Evolutionary conservation across 441 rosid species (phyloP), one percentile per base, ranked within the genome.

Genomic region (Theobroma grandiflorum): DNA sequence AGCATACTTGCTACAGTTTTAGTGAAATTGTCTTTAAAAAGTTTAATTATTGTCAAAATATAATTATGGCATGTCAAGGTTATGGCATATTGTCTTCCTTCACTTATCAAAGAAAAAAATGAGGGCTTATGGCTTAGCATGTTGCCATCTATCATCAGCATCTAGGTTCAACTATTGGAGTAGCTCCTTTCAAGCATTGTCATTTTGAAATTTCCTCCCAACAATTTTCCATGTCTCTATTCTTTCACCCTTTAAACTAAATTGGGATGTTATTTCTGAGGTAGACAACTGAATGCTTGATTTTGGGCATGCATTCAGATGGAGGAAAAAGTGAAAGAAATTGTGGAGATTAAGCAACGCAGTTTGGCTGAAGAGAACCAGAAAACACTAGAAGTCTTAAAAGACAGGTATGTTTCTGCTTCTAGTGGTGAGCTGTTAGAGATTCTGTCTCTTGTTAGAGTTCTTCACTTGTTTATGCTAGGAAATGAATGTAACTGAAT

Each of bases 281-380:
- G 57, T 75, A 68, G 35, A 68, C 61, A 75, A 50, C 67, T 59
- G 20, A 66, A 78, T 75, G 58, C 16, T 67, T 75, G 26, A 37
- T 70, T 61, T 73, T 62, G 66, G 40, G 33, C 80, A 75, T 83
- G 79, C 76, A 69, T 72, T 80, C 85, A 97, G 99, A 97, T 93
- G 99, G 99, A 97, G 90, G 99, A 97, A 89, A 97, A 97, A 82
- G 97, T 97, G 73, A 97, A 94, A 88, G 99, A 97, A 88, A 90
- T 95, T 80, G 99, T 97, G 86, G 99, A 97, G 91, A 94, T 97
- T 78, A 97, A 94, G 91, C 98, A 97, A 82, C 95, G 95, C 45
- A 92, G 94, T 88, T 87, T 97, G 86, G 98, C 99, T 42, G 99
- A 97, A 91, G 99, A 97, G 87, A 97, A 97, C 82, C 99, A 95